Base-by-base conservation (phyloP, 1,284 basidiomycete genomes). In the Coriolopsis trogii region DNA sequence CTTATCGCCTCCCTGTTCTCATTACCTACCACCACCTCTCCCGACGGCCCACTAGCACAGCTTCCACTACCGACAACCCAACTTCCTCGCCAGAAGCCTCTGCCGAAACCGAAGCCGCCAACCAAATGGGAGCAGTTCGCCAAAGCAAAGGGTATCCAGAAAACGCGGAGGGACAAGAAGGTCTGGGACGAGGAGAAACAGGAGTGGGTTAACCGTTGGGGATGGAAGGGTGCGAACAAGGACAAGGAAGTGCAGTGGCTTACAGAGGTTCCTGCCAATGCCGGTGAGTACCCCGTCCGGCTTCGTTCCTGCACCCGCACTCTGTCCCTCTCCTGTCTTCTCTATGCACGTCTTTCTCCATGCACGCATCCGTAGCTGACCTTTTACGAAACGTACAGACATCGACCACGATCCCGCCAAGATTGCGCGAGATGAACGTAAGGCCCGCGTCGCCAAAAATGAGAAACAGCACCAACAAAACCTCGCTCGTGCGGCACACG, bases 101-200 rank as follows among this genome's bases (percentile, higher is more conserved):
- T 98, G 21, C 96, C 96, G 0, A 95, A 95, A 67, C 88, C 91
- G 4, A 97, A 96, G 73, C 88, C 91, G 4, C 82, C 82, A 41
- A 98, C 96, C 13, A 99, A 98, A 71, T 99, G 97, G 97, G 93
- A 98, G 75, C 81, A 85, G 56, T 99, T 98, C 66, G 96, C 96
- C 13, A 86, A 87, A 50, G 87, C 91, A 37, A 98, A 98, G 76
- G 97, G 97, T 26, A 99, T 99, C 65, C 83, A 85, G 62, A 84
- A 95, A 64, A 86, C 78, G 67, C 84, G 79, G 59, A 84, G 82
- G 52, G 93, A 98, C 36, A 90, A 83, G 74, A 86, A 88, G 67
- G 83, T 89, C 7, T 99, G 92, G 87, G 95, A 99, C 72, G 96
- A 98, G 63, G 94, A 95, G 69, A 84, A 81, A 63, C 91, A 96